Evolutionary conservation across 1,139 yeast species (phyloP).

Genomic region (Blastobotrys arbuscula): DNA sequence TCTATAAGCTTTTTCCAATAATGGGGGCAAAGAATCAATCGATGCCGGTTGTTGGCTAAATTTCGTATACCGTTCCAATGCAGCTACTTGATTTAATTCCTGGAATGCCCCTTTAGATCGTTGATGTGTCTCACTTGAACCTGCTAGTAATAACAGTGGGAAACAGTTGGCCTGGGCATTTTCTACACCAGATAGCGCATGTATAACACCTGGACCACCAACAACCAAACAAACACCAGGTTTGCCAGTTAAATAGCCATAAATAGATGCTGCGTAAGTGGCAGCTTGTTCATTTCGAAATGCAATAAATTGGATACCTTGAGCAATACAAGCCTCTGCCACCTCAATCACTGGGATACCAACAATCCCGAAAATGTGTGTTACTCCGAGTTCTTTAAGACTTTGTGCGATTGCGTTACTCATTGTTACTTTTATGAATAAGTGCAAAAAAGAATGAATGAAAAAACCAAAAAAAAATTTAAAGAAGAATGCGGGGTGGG

Average conservation of each 20-base stretch:
- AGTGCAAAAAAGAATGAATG: no score
- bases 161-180: constrained; percentile 54
- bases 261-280: constrained; percentile 62
- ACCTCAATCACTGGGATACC: constrained; percentile 66
- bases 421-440: neutral
- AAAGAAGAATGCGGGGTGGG: neutral
- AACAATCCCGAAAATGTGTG: constrained; percentile 56
- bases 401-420: constrained; percentile 44
- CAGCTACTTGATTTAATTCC: constrained; percentile 55
- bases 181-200: constrained; percentile 57
- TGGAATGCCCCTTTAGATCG: constrained; percentile 58
- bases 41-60: constrained; percentile 44
- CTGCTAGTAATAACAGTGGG: constrained; percentile 58
- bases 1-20: constrained; percentile 48
- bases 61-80: constrained; percentile 43
- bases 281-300: constrained; percentile 68
- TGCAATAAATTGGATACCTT: constrained; percentile 49
- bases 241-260: constrained; percentile 54
- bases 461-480: no score
- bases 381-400: constrained; percentile 45
- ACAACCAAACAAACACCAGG: constrained; percentile 64
- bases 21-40: constrained; percentile 35
- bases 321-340: constrained; percentile 46
- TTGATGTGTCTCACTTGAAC: constrained; percentile 47
- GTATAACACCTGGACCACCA: constrained; percentile 67